These are phyloP conservation scores for Pterocarpus santalinus DNA, from an alignment of 306 rosid genomes.

Conservation along the genomic window DNA sequence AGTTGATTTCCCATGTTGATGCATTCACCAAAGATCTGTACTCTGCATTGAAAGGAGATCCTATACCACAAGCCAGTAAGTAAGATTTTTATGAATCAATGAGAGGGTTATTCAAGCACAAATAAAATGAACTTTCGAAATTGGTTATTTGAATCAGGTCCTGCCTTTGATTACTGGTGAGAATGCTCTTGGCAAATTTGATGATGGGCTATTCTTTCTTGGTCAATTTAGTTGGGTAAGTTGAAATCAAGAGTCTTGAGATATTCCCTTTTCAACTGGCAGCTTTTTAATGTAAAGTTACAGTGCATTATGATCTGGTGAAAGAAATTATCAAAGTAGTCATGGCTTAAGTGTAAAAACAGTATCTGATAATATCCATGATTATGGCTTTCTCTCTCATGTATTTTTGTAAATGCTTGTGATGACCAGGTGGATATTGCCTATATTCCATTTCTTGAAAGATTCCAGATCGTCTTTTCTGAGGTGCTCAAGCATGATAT, in stretches of 20 bases:
- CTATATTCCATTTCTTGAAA: slow-evolving; percentile 70
- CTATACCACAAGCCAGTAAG: slow-evolving; percentile 45
- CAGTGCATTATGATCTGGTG: background rate
- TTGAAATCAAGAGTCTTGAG: background rate
- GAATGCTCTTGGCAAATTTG: slow-evolving; percentile 63
- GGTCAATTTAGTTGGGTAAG: slow-evolving; percentile 71
- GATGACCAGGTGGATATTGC: slow-evolving; percentile 72
- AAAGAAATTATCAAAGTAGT: background rate
- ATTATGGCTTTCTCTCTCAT: slow-evolving; percentile 3
- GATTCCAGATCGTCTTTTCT: slow-evolving; percentile 59
- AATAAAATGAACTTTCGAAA: background rate
- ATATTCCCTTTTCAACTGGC: background rate
- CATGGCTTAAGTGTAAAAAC: background rate
- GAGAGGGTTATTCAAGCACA: slow-evolving; percentile 1
- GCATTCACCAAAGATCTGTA: slow-evolving; percentile 44
- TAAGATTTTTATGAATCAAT: background rate
- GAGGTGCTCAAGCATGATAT: slow-evolving; percentile 60
- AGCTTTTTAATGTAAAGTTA: background rate
- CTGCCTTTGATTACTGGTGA: slow-evolving; percentile 70
- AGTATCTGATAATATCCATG: background rate
- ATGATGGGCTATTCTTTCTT: slow-evolving; percentile 71
- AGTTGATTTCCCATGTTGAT: slow-evolving; percentile 59
- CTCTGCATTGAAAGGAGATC: slow-evolving; percentile 48
- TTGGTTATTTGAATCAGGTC: slow-evolving; percentile 46
- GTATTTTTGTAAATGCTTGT: slow-evolving; percentile 29